Conservation (phyloP, 805 yeast genomes). For the Pichia kluyveri region DNA sequence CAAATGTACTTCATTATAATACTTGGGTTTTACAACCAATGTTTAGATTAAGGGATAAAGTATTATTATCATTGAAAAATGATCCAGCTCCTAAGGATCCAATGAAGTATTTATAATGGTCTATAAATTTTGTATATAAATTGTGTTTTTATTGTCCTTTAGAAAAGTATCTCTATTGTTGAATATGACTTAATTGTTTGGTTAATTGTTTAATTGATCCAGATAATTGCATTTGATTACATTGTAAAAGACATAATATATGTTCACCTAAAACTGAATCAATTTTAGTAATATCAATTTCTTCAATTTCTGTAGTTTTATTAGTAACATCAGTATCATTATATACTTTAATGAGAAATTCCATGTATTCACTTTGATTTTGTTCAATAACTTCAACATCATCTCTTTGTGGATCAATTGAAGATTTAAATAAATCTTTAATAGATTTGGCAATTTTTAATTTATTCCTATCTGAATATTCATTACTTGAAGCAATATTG, state of each 20-base stretch:
- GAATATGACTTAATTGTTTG: too few relatives aligned
- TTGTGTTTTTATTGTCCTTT: too few relatives aligned
- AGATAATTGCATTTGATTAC: not conserved
- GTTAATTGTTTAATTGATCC: not conserved
- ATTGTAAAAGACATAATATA: not conserved
- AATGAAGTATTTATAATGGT: too few relatives aligned
- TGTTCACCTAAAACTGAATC: not conserved
- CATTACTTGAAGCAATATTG: slow-evolving; percentile 1
- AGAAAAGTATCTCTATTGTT: too few relatives aligned
- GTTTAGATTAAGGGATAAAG: too few relatives aligned
- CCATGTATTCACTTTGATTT: not conserved
- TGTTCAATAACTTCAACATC: not conserved
- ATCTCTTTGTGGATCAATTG: not conserved
- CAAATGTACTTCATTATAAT: too few relatives aligned
- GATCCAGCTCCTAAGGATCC: too few relatives aligned
- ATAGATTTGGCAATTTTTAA: slow-evolving; percentile 3
- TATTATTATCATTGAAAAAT: too few relatives aligned
- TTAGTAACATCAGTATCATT: not conserved
- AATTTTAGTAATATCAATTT: not conserved
- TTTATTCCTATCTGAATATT: not conserved
- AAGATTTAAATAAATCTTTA: not conserved
- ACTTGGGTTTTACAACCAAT: too few relatives aligned
- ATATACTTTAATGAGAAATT: not conserved
- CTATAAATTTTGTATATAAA: too few relatives aligned
- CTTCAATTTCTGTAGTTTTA: too few relatives aligned